These are phyloP conservation scores for Emydomyces testavorans DNA, from an alignment of 2,329 filamentous ascomycete species.

Conservation along the genomic window DNA sequence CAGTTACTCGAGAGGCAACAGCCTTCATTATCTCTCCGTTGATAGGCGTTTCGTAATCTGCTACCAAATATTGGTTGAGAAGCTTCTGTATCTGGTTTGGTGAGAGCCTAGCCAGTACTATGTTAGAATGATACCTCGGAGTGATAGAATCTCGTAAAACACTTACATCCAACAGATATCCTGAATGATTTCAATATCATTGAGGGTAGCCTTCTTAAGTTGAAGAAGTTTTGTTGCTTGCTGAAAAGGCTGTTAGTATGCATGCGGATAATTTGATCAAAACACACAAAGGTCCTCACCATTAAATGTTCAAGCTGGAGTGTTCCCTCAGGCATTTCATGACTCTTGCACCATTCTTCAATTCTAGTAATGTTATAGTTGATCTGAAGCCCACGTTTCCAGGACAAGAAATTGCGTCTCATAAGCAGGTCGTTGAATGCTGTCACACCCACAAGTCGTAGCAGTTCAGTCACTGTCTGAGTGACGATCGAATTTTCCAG, in stretches of 20 bases:
- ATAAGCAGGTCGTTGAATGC: constrained; percentile 97
- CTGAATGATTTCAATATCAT: constrained; percentile 99
- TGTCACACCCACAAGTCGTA: constrained; percentile 87
- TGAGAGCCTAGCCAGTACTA: constrained; percentile 54
- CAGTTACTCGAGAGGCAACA: constrained; percentile 87
- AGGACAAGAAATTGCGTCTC: constrained; percentile 95
- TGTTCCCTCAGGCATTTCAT: constrained; percentile 97
- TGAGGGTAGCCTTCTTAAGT: constrained; percentile 95
- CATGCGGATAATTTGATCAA: not conserved
- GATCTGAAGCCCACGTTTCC: constrained; percentile 98
- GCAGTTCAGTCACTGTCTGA: constrained; percentile 86
- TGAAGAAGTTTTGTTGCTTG: constrained; percentile 98
- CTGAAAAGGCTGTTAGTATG: constrained; percentile 32
- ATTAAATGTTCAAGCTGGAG: constrained; percentile 96
- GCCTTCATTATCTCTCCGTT: constrained; percentile 99
- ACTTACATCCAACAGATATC: constrained; percentile 99
- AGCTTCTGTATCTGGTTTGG: constrained; percentile 99
- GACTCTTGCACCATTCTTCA: constrained; percentile 99
- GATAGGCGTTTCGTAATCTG: constrained; percentile 98
- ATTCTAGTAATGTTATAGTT: constrained; percentile 99
- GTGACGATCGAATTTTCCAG: constrained; percentile 92
- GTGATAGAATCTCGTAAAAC: not conserved
- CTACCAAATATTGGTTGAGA: constrained; percentile 94
- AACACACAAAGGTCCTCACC: constrained; percentile 45
- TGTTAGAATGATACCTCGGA: constrained; percentile 6